A percentile compares a stretch with the other conserved stretches of the same genome.
These are phyloP conservation scores for Jamesozyma piceae DNA, from an alignment of 805 yeast genomes.

Conservation along the genomic window DNA sequence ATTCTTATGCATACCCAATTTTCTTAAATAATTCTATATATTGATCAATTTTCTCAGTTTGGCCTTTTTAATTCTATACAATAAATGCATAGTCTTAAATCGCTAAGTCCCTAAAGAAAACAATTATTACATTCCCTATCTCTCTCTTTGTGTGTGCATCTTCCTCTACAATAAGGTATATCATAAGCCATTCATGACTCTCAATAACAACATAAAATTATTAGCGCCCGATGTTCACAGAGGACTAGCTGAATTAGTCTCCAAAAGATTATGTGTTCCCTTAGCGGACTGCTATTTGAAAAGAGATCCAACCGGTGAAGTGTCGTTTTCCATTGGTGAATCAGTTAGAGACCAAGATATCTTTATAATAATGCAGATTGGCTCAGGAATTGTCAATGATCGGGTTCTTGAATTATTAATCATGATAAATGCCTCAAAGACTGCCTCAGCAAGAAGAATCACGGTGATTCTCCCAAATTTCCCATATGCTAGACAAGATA, in stretches of 20 bases:
- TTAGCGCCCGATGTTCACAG: constrained; percentile 62
- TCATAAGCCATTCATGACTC: no score
- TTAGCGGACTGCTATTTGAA: constrained; percentile 55
- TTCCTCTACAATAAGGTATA: no score
- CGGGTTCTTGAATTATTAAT: constrained; percentile 63
- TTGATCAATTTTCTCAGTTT: no score
- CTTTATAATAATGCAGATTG: constrained; percentile 69
- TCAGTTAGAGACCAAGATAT: constrained; percentile 81
- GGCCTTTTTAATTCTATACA: no score
- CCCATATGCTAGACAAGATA: constrained; percentile 84
- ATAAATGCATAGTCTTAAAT: no score
- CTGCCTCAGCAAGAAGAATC: constrained; percentile 74
- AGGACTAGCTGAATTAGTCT: constrained; percentile 60
- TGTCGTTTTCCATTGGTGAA: constrained; percentile 68
- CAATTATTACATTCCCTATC: no score
- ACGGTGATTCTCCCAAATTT: constrained; percentile 77
- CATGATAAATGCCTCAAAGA: constrained; percentile 74
- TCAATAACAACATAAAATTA: constrained; percentile 60
- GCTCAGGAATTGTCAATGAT: constrained; percentile 71
- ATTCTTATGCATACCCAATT: no score
- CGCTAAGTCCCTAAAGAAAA: no score
- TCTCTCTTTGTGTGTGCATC: no score
- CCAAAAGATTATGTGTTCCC: constrained; percentile 49
- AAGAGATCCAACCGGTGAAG: constrained; percentile 64
- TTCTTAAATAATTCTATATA: no score